Evolutionary conservation across 495 filamentous ascomycete genomes (phyloP).

Genomic region (Bacidia gigantensis): DNA sequence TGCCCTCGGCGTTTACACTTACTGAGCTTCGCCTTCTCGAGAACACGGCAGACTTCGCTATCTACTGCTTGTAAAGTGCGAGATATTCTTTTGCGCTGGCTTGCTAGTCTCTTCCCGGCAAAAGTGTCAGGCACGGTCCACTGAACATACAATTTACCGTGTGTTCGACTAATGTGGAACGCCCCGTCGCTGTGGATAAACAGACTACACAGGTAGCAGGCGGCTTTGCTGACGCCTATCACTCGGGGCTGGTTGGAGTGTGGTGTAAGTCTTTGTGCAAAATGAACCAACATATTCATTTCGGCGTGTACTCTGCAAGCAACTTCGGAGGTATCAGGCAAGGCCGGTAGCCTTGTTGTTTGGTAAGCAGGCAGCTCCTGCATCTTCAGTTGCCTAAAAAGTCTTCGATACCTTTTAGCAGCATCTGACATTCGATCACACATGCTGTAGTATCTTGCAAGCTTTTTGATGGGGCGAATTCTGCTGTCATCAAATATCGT

Average conservation of each 20-base stretch:
- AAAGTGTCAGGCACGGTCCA: conserved; percentile 14
- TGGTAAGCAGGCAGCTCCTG: conserved; percentile 6
- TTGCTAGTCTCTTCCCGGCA: neutral
- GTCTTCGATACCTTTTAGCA: conserved; percentile 5
- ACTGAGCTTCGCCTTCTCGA: neutral
- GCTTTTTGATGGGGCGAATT: conserved; percentile 12
- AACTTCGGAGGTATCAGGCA: neutral
- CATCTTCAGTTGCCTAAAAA: conserved; percentile 5
- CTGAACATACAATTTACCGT: conserved; percentile 12
- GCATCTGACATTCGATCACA: conserved; percentile 10
- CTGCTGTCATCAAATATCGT: conserved; percentile 1
- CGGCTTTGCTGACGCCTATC: conserved; percentile 16
- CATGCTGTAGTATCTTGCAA: conserved; percentile 17
- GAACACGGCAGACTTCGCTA: neutral
- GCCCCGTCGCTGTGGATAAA: conserved; percentile 11
- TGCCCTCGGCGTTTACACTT: neutral
- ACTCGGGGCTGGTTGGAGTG: conserved; percentile 4
- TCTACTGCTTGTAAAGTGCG: neutral
- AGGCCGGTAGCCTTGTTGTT: neutral
- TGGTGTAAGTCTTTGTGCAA: neutral
- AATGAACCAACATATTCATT: conserved; percentile 12
- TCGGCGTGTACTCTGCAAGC: conserved; percentile 18
- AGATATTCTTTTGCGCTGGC: neutral
- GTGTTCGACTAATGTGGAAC: conserved; percentile 13
- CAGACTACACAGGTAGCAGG: conserved; percentile 19